These are phyloP conservation scores for Fusarium globosum DNA, from an alignment of 2,329 filamentous ascomycete species.

Conservation along the genomic window DNA sequence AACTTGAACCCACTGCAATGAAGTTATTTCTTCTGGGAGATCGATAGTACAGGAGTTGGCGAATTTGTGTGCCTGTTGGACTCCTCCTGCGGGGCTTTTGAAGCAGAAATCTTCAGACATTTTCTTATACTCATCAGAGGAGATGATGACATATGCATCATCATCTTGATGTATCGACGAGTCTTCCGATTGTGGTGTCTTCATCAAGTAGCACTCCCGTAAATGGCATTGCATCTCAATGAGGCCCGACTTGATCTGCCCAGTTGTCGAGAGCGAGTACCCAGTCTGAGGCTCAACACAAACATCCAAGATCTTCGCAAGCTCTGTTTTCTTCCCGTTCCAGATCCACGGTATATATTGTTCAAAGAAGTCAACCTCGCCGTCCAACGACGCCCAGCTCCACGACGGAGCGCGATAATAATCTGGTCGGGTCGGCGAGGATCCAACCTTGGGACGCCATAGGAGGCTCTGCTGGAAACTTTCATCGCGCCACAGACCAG, in stretches of 20 bases:
- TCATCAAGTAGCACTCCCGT: background rate
- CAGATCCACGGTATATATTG: slow-evolving; percentile 1
- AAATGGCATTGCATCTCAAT: background rate
- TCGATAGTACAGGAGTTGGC: background rate
- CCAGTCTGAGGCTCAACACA: background rate
- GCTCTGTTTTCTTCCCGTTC: background rate
- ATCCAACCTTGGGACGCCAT: background rate
- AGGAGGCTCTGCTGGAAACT: background rate
- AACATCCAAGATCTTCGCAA: background rate
- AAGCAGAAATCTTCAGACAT: rapidly evolving
- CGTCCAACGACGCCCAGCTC: slow-evolving; percentile 5
- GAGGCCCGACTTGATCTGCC: background rate
- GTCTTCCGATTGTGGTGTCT: rapidly evolving
- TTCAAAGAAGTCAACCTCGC: background rate
- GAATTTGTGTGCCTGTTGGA: background rate
- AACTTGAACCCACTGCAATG: background rate
- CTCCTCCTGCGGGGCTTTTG: rapidly evolving
- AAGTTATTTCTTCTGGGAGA: background rate
- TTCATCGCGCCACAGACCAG: background rate
- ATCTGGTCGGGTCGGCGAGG: rapidly evolving
- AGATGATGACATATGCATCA: background rate
- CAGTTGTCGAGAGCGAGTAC: background rate
- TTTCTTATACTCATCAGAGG: background rate
- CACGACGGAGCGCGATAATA: background rate
- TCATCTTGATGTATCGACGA: rapidly evolving